phyloP scores from a whole-genome alignment of 306 rosid genomes.

The Inga oerstediana region DNA sequence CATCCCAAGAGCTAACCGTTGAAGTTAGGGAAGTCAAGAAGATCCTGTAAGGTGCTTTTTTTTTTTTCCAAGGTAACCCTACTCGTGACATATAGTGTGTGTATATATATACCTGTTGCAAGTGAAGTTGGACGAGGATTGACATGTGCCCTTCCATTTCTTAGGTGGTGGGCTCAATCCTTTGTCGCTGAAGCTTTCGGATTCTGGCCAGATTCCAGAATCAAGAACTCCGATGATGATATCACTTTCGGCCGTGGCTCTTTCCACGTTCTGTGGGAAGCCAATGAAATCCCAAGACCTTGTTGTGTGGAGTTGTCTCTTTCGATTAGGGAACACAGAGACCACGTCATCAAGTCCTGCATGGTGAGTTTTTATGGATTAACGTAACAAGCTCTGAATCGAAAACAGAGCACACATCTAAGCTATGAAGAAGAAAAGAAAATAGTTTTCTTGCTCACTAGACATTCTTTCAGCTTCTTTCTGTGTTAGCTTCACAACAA shows the following conservation, averaged over 20 bases:
- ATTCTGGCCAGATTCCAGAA: not conserved
- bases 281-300: slow-evolving; percentile 1
- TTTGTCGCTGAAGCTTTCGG: not conserved
- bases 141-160: not conserved
- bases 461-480: slow-evolving; percentile 45
- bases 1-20: no score
- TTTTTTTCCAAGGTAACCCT: no score
- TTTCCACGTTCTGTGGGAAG: not conserved
- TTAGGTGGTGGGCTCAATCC: not conserved
- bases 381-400: not conserved
- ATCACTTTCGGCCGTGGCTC: not conserved
- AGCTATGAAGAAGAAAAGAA: not conserved
- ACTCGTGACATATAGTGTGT: no score
- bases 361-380: not conserved
- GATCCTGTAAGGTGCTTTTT: no score
- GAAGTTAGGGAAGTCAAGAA: no score
- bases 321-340: slow-evolving; percentile 51
- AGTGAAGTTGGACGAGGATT: not conserved
- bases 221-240: not conserved
- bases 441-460: slow-evolving; percentile 24
- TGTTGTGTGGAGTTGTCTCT: slow-evolving; percentile 1
- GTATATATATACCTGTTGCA: not conserved
- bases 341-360: slow-evolving; percentile 52
- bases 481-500: slow-evolving; percentile 38
- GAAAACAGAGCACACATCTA: not conserved